A percentile compares a stretch with the other conserved stretches of the same genome.
Conservation (phyloP, 2,329 filamentous ascomycete genomes). For the Apiospora aurea region DNA sequence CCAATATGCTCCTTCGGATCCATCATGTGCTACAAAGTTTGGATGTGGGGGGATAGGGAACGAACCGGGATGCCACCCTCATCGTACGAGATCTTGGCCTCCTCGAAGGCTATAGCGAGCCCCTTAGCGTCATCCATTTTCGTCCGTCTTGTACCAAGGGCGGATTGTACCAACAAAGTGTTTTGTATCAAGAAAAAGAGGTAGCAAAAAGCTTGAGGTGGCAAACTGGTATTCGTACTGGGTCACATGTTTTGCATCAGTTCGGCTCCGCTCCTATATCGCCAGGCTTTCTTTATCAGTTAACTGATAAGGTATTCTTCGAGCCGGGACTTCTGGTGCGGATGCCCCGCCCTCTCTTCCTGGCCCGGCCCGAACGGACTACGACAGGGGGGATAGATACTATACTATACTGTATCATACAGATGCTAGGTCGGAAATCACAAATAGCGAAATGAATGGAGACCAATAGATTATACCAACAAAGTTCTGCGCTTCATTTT, state of each 20-base stretch:
- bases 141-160: not conserved
- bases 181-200: not conserved
- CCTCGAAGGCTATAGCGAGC: conserved; percentile 54
- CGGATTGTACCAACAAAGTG: not conserved
- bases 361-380: not conserved
- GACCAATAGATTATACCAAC: not conserved
- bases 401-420: not conserved
- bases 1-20: not conserved
- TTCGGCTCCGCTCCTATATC: conserved; percentile 8
- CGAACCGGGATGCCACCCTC: conserved; percentile 57
- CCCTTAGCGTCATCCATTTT: conserved; percentile 51
- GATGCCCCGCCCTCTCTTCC: not conserved
- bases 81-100: conserved; percentile 52
- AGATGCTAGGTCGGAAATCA: not conserved
- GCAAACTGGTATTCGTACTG: not conserved
- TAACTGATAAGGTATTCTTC: conserved; percentile 4
- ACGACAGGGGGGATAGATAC: not conserved
- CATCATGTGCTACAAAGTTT: too few species aligned
- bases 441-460: too few species aligned
- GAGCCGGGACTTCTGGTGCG: not conserved
- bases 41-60: not conserved
- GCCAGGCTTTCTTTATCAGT: conserved; percentile 8
- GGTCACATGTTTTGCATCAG: not conserved
- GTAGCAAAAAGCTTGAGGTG: not conserved
- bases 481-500: not conserved